Percentiles rank a stretch among this genome's conserved stretches.
Evolutionary conservation across 768 basidiomycete genomes (phyloP).

Genomic region (Coprinopsis cinerea): DNA sequence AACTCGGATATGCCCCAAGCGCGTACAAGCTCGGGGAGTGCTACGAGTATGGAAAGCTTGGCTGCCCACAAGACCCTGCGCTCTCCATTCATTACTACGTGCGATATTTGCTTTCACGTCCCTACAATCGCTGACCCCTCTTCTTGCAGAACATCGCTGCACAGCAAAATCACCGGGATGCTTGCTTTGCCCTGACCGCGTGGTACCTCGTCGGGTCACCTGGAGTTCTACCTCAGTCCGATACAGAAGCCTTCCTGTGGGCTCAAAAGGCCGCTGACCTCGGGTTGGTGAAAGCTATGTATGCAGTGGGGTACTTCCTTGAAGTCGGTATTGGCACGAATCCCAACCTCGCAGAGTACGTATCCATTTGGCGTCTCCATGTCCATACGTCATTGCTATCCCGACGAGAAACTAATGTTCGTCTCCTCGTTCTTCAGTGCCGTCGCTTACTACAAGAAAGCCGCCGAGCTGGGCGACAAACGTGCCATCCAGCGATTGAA

Average conservation of each 20-base stretch:
- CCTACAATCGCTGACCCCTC: neutral
- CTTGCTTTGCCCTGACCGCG: slow-evolving; percentile 95
- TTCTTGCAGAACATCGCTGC: slow-evolving; percentile 87
- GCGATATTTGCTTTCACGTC: slow-evolving; percentile 27
- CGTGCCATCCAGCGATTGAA: slow-evolving; percentile 83
- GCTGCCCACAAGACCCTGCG: slow-evolving; percentile 95
- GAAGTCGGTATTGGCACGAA: slow-evolving; percentile 90
- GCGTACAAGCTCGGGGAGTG: slow-evolving; percentile 96
- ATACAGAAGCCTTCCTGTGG: slow-evolving; percentile 98
- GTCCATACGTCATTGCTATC: slow-evolving; percentile 1
- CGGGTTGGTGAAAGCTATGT: slow-evolving; percentile 93
- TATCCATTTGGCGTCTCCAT: too few relatives aligned
- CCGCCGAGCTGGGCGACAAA: slow-evolving; percentile 90
- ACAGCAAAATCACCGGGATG: slow-evolving; percentile 93
- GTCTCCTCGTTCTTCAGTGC: slow-evolving; percentile 43
- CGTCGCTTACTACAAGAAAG: slow-evolving; percentile 77
- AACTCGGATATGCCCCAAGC: slow-evolving; percentile 93
- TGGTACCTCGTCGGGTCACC: slow-evolving; percentile 99
- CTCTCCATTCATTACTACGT: slow-evolving; percentile 99
- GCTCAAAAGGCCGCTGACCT: slow-evolving; percentile 91
- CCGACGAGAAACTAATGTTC: neutral
- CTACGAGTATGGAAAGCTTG: slow-evolving; percentile 99
- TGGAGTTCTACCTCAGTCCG: slow-evolving; percentile 95
- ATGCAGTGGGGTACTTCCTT: slow-evolving; percentile 95
- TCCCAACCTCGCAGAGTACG: slow-evolving; percentile 61